Evolutionary conservation across 345 rosid species (phyloP).

Genomic region (Salix viminalis): DNA sequence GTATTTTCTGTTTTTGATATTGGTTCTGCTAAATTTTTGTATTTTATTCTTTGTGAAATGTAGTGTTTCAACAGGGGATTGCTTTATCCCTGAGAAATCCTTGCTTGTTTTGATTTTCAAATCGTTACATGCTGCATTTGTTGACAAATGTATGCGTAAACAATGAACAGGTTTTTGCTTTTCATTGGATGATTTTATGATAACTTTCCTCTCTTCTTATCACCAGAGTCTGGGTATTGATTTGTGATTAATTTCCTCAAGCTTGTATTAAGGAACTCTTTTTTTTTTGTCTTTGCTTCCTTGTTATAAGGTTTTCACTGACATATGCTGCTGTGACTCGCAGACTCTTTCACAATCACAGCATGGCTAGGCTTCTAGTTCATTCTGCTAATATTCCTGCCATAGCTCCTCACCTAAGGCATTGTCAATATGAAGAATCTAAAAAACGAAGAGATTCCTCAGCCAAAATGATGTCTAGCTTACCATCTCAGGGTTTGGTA

Average conservation of each 20-base stretch:
- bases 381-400: slow-evolving; percentile 45
- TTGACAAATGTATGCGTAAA: not conserved
- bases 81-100: not conserved
- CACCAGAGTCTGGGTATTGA: not conserved
- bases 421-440: slow-evolving; percentile 39
- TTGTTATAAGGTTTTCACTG: not conserved
- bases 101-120: not conserved
- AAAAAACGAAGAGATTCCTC: slow-evolving; percentile 37
- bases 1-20: not conserved
- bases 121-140: not conserved
- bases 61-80: not conserved
- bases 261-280: not conserved
- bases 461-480: slow-evolving; percentile 42
- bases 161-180: not conserved
- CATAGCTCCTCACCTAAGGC: slow-evolving; percentile 33
- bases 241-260: not conserved
- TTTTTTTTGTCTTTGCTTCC: not conserved
- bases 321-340: slow-evolving; percentile 21
- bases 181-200: not conserved
- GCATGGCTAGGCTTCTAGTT: slow-evolving; percentile 70
- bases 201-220: not conserved
- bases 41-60: not conserved
- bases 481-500: slow-evolving; percentile 36
- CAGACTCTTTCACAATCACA: slow-evolving; percentile 31
- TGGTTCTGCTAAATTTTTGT: not conserved